Percentiles rank a stretch among this genome's conserved stretches.
Evolutionary conservation across 257 asterid species (phyloP).

Genomic region (Salvia hispanica): DNA sequence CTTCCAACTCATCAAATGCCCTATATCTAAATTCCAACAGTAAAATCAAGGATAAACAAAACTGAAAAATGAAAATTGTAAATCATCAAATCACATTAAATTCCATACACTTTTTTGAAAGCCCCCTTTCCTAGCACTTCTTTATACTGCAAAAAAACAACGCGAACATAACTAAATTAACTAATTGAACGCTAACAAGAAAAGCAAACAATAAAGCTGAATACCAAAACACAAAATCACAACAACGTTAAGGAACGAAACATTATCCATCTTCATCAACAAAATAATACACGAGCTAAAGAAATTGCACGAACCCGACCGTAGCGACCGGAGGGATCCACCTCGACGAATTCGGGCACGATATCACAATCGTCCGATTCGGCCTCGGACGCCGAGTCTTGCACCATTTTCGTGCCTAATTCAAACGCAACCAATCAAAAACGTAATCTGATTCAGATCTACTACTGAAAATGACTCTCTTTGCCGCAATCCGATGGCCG

Average conservation of each 20-base stretch:
- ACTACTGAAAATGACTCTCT: slow-evolving; percentile 6
- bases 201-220: slow-evolving; percentile 29
- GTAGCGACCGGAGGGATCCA: slow-evolving; percentile 89
- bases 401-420: slow-evolving; percentile 58
- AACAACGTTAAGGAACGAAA: slow-evolving; percentile 13
- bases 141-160: slow-evolving; percentile 78
- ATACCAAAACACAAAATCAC: slow-evolving; percentile 12
- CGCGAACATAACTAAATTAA: slow-evolving; percentile 22
- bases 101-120: slow-evolving; percentile 88
- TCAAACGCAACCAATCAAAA: slow-evolving; percentile 4
- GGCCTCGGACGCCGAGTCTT: slow-evolving; percentile 60
- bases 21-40: slow-evolving; percentile 68
- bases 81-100: slow-evolving; percentile 15
- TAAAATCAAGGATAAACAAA: slow-evolving; percentile 45
- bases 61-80: neutral
- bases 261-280: neutral
- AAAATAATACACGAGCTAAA: neutral
- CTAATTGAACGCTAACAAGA: neutral
- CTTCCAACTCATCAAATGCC: slow-evolving; percentile 96
- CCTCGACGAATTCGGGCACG: slow-evolving; percentile 89
- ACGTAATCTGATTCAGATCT: slow-evolving; percentile 35
- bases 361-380: slow-evolving; percentile 78
- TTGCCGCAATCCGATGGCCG: slow-evolving; percentile 4
- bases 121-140: slow-evolving; percentile 96
- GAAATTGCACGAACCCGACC: slow-evolving; percentile 75